Conservation (phyloP, 2,329 filamentous ascomycete genomes). For the Calcarisporium arbuscula region DNA sequence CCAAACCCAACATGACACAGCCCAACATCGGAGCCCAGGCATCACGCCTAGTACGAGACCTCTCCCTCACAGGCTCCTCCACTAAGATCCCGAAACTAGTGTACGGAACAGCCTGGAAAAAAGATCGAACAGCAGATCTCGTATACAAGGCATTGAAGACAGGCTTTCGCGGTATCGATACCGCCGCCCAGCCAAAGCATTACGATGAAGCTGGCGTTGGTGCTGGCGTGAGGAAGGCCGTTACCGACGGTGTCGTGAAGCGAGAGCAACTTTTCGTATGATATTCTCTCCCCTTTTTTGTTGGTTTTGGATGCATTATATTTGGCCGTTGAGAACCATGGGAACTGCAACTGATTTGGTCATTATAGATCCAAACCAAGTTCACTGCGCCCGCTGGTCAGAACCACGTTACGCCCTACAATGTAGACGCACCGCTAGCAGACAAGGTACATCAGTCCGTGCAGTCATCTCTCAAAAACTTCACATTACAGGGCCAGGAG, state of each 20-base stretch:
- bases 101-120: constrained; percentile 87
- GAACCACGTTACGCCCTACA: constrained; percentile 55
- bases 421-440: constrained; percentile 47
- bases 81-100: constrained; percentile 48
- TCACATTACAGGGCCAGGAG: constrained; percentile 36
- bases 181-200: constrained; percentile 71
- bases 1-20: constrained; percentile 11
- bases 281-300: too few species aligned
- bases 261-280: constrained; percentile 57
- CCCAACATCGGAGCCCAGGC: constrained; percentile 17
- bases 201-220: constrained; percentile 70
- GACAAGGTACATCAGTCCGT: constrained; percentile 64
- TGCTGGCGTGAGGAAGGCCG: constrained; percentile 56
- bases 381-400: constrained; percentile 63
- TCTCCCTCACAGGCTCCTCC: constrained; percentile 22
- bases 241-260: constrained; percentile 50
- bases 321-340: not conserved
- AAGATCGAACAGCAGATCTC: constrained; percentile 57
- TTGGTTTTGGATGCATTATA: not conserved
- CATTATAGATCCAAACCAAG: constrained; percentile 68
- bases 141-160: constrained; percentile 61
- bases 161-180: constrained; percentile 71
- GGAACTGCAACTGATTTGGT: not conserved
- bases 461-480: constrained; percentile 57
- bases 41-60: constrained; percentile 25